Evolutionary conservation across 2,329 filamentous ascomycete genomes (phyloP).

Genomic region (Pseudogymnoascus verrucosus): DNA sequence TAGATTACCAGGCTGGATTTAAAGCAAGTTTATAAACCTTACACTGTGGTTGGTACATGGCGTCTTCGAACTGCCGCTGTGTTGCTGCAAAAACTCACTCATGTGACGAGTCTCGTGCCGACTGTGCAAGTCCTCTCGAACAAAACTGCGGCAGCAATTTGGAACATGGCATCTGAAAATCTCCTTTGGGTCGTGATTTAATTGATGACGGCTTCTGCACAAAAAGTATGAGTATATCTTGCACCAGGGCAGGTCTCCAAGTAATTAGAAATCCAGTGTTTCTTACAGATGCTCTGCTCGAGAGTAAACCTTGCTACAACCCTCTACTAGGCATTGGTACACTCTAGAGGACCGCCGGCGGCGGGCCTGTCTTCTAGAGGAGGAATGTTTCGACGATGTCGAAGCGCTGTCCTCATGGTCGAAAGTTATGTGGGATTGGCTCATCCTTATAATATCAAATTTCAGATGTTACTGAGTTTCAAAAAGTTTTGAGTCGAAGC

Average conservation of each 20-base stretch:
- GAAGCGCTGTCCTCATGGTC: no score
- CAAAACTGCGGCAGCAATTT: slow-evolving; percentile 83
- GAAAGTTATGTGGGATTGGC: no score
- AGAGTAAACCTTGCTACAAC: slow-evolving; percentile 93
- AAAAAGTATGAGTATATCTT: neutral
- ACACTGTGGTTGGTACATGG: neutral
- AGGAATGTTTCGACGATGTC: no score
- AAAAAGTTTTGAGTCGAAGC: no score
- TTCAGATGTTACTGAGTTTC: no score
- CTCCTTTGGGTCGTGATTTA: slow-evolving; percentile 93
- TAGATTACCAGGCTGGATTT: slow-evolving; percentile 24
- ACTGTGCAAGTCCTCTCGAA: slow-evolving; percentile 85
- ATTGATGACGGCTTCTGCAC: slow-evolving; percentile 70
- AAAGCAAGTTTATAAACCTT: slow-evolving; percentile 17
- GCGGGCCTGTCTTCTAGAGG: no score
- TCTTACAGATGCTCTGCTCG: slow-evolving; percentile 85
- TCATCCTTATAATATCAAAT: no score
- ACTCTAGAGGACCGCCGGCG: no score
- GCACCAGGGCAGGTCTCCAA: slow-evolving; percentile 4
- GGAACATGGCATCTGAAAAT: slow-evolving; percentile 91
- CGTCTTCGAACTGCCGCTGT: slow-evolving; percentile 38
- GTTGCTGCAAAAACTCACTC: slow-evolving; percentile 67
- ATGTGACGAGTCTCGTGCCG: slow-evolving; percentile 75
- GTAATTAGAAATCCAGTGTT: slow-evolving; percentile 14
- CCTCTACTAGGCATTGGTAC: slow-evolving; percentile 64